Evolutionary conservation across 106 monocot species (phyloP).

Genomic region (Platanthera guangdongensis): DNA sequence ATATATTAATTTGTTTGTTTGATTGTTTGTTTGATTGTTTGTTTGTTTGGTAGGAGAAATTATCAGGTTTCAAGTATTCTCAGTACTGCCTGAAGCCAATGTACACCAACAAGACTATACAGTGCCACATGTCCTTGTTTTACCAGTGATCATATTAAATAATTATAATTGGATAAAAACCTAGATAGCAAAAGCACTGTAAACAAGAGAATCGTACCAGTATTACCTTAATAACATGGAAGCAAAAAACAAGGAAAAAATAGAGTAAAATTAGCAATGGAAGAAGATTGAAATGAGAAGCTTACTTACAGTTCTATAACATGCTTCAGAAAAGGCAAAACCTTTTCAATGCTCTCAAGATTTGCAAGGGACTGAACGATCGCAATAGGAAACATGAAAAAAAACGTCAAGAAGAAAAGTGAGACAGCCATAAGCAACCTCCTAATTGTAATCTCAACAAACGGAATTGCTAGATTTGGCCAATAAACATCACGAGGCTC

Average conservation of each 20-base stretch:
- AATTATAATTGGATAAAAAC: neutral
- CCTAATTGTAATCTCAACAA: constrained; percentile 58
- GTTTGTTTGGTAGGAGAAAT: neutral
- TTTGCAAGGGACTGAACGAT: constrained; percentile 94
- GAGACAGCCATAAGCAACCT: constrained; percentile 64
- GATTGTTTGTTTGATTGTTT: too few relatives aligned
- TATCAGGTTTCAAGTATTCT: neutral
- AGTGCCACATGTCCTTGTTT: neutral
- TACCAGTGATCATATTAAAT: neutral
- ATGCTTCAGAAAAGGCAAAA: constrained; percentile 58
- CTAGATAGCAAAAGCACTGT: neutral
- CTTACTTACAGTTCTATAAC: constrained; percentile 62
- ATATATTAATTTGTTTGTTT: neutral
- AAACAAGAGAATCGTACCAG: neutral
- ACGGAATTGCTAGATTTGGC: constrained; percentile 82
- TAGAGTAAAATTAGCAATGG: neutral
- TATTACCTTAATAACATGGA: neutral
- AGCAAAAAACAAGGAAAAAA: neutral
- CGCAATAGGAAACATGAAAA: constrained; percentile 87
- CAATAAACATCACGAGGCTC: constrained; percentile 95
- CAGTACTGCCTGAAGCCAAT: neutral
- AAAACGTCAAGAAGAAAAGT: constrained; percentile 78
- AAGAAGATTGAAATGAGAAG: neutral
- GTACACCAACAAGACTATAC: neutral
- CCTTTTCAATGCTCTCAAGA: constrained; percentile 67